Evolutionary conservation across 1,284 basidiomycete species (phyloP).

Genomic region (Veloporphyrellus conicus): DNA sequence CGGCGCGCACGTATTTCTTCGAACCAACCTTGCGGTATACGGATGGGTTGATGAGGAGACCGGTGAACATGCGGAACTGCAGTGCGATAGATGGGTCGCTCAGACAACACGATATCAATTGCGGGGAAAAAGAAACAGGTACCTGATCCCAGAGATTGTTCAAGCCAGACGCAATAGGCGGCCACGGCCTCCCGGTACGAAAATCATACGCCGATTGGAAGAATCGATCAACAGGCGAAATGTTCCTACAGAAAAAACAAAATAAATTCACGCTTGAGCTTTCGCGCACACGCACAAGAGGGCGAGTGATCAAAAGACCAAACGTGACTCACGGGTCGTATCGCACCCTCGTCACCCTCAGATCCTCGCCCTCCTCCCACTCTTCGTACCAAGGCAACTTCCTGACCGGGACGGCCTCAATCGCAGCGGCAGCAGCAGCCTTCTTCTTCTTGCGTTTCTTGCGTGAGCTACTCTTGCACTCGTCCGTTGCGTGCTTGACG

Average conservation of each 20-base stretch:
- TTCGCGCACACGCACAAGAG: neutral
- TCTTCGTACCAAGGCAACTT: conserved; percentile 56
- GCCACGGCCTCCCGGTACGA: conserved; percentile 50
- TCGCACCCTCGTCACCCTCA: conserved; percentile 30
- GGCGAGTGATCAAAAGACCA: too few species aligned
- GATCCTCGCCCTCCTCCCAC: conserved; percentile 56
- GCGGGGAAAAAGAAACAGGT: neutral
- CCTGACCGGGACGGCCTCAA: conserved; percentile 25
- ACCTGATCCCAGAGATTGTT: conserved; percentile 61
- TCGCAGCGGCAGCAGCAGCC: conserved; percentile 27
- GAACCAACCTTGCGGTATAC: conserved; percentile 30
- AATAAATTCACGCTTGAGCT: too few species aligned
- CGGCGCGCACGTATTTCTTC: conserved; percentile 24
- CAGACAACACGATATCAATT: neutral
- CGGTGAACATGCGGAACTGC: conserved; percentile 56
- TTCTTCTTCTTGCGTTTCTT: conserved; percentile 41
- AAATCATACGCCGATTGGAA: conserved; percentile 56
- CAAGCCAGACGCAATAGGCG: conserved; percentile 39
- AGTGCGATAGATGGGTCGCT: neutral
- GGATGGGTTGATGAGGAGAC: conserved; percentile 44
- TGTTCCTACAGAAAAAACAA: conserved; percentile 32
- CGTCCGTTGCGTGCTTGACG: conserved; percentile 50
- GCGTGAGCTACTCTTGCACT: conserved; percentile 41
- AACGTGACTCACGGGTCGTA: conserved; percentile 43
- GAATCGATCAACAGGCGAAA: conserved; percentile 49